Evolutionary conservation across 2,329 filamentous ascomycete species (phyloP).

Genomic region (Epichloe hybrida): DNA sequence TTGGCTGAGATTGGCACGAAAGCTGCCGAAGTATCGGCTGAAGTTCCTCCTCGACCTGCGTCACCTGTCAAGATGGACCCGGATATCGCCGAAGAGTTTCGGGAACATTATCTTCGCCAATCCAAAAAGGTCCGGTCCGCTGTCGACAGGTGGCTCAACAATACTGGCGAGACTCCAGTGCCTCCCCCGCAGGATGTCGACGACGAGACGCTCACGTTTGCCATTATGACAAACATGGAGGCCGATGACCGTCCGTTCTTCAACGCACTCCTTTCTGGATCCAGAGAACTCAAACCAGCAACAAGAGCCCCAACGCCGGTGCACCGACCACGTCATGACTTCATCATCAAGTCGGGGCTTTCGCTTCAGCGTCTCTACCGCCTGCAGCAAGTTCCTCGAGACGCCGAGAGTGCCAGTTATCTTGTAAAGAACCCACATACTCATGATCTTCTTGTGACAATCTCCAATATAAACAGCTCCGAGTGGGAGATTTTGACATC

Average conservation of each 20-base stretch:
- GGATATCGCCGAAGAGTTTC: slow-evolving; percentile 85
- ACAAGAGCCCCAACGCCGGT: slow-evolving; percentile 56
- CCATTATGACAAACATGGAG: slow-evolving; percentile 78
- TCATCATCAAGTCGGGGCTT: slow-evolving; percentile 59
- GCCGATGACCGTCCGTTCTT: slow-evolving; percentile 66
- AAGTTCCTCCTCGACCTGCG: slow-evolving; percentile 41
- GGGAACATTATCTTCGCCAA: slow-evolving; percentile 83
- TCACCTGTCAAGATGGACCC: slow-evolving; percentile 70
- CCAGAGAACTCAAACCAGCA: slow-evolving; percentile 40
- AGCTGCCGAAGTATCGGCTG: slow-evolving; percentile 47
- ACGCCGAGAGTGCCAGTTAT: slow-evolving; percentile 76
- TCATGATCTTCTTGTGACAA: slow-evolving; percentile 75
- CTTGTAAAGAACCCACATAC: slow-evolving; percentile 69
- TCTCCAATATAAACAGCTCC: slow-evolving; percentile 76
- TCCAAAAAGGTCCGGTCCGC: slow-evolving; percentile 89
- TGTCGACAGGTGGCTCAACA: slow-evolving; percentile 80
- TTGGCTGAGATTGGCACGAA: slow-evolving; percentile 49
- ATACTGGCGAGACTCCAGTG: slow-evolving; percentile 59
- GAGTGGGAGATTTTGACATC: slow-evolving; percentile 96
- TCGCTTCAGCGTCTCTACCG: slow-evolving; percentile 80
- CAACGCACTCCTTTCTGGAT: slow-evolving; percentile 59
- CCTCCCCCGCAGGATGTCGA: slow-evolving; percentile 85
- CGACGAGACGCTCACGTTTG: slow-evolving; percentile 86
- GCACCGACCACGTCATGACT: slow-evolving; percentile 53
- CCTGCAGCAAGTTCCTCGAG: slow-evolving; percentile 56